Conservation (phyloP, 169 alveolate genomes). For the Plasmodium reichenowi region DNA sequence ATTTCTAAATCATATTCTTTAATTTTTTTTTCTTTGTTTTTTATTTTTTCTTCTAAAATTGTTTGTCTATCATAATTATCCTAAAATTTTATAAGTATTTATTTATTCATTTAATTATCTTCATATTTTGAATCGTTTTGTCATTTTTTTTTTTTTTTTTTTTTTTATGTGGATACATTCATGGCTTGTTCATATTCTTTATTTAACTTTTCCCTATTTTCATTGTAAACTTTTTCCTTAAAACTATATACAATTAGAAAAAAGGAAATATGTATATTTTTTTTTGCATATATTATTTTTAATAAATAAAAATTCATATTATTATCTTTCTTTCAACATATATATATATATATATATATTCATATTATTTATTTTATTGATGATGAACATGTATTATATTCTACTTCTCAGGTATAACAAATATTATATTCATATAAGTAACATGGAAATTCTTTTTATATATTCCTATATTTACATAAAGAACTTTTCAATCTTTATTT, state of each 20-base stretch:
- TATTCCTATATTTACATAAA: too few relatives aligned
- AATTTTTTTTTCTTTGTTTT: conserved; percentile 63
- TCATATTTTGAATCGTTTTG: not conserved
- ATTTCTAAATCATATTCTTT: conserved; percentile 55
- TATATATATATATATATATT: too few relatives aligned
- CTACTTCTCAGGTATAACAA: too few relatives aligned
- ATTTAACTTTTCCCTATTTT: conserved; percentile 42
- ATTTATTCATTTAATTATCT: not conserved
- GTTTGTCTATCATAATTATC: conserved; percentile 67
- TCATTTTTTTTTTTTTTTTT: not conserved
- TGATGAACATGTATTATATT: too few relatives aligned
- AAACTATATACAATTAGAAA: conserved; percentile 18
- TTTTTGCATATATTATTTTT: too few relatives aligned
- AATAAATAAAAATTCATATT: too few relatives aligned
- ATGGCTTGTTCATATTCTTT: conserved; percentile 61
- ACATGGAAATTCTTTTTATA: too few relatives aligned
- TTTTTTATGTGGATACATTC: conserved; percentile 35
- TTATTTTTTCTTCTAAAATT: conserved; percentile 64
- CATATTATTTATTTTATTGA: too few relatives aligned
- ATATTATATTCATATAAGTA: too few relatives aligned
- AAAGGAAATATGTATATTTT: not conserved
- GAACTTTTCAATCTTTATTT: too few relatives aligned
- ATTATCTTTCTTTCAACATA: too few relatives aligned
- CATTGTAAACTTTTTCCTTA: conserved; percentile 62
- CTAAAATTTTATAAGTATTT: conserved; percentile 4